Evolutionary conservation across 1,139 yeast genomes (phyloP).

Genomic region (Pichia sp.): DNA sequence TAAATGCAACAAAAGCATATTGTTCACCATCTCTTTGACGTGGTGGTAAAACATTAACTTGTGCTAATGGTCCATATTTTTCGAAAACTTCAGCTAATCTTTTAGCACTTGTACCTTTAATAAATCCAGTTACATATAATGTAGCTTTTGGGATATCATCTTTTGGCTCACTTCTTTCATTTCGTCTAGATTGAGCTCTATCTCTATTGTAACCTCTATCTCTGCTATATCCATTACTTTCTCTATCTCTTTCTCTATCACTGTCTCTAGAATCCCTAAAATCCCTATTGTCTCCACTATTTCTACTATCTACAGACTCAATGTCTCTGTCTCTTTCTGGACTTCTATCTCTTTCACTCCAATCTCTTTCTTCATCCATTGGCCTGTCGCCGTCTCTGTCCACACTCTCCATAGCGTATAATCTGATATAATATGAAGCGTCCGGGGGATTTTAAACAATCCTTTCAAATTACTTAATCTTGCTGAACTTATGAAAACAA

Average conservation of each 20-base stretch:
- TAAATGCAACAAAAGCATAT: conserved; percentile 69
- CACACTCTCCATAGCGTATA: background rate
- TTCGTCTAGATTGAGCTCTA: background rate
- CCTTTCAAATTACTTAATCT: too few species aligned
- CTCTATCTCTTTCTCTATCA: background rate
- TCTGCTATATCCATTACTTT: background rate
- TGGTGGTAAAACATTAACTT: conserved; percentile 69
- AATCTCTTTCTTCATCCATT: background rate
- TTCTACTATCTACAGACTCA: background rate
- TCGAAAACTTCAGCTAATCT: conserved; percentile 66
- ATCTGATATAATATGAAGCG: too few species aligned
- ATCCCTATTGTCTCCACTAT: background rate
- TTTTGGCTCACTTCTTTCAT: background rate
- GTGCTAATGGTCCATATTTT: conserved; percentile 58
- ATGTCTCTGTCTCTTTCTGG: background rate
- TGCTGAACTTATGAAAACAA: too few species aligned
- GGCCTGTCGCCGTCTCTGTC: background rate
- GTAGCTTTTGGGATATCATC: conserved; percentile 20
- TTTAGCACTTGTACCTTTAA: conserved; percentile 53
- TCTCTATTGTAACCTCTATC: background rate
- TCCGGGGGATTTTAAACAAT: too few species aligned
- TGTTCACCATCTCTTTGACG: conserved; percentile 57
- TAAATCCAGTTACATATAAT: conserved; percentile 39
- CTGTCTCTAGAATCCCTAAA: background rate
- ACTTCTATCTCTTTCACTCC: background rate